Conservation (phyloP, 2,329 filamentous ascomycete genomes). For the Claviceps digitariae region DNA sequence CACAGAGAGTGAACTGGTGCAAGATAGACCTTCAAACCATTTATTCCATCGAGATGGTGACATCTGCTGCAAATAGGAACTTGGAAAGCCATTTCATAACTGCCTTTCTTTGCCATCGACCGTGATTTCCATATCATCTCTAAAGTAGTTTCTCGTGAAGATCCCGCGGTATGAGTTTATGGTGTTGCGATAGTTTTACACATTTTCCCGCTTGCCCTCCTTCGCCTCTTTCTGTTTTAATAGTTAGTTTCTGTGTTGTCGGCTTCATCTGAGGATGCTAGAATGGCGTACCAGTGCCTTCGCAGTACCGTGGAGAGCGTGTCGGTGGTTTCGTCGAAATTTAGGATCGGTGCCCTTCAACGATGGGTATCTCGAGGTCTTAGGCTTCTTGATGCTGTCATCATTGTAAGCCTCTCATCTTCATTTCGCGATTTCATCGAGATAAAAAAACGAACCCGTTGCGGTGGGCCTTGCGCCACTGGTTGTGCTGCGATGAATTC, state of each 20-base stretch:
- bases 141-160: neutral
- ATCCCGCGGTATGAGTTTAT: neutral
- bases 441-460: slow-evolving; percentile 64
- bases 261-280: neutral
- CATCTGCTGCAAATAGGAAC: neutral
- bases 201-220: slow-evolving; percentile 86
- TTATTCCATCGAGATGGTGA: neutral
- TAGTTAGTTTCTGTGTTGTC: slow-evolving; percentile 17
- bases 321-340: slow-evolving; percentile 99
- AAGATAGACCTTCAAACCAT: neutral
- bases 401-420: slow-evolving; percentile 6
- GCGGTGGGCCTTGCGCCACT: slow-evolving; percentile 95
- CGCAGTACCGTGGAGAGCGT: slow-evolving; percentile 98
- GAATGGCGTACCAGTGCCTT: slow-evolving; percentile 73
- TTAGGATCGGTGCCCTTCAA: slow-evolving; percentile 98
- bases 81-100: neutral
- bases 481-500: slow-evolving; percentile 99
- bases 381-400: slow-evolving; percentile 97
- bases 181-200: slow-evolving; percentile 33
- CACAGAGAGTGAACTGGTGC: neutral
- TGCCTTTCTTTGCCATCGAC: neutral
- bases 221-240: slow-evolving; percentile 77
- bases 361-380: slow-evolving; percentile 97
- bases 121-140: neutral
- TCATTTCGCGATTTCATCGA: neutral